Base-by-base conservation (phyloP, 441 rosid species). In the Iberis amara region DNA sequence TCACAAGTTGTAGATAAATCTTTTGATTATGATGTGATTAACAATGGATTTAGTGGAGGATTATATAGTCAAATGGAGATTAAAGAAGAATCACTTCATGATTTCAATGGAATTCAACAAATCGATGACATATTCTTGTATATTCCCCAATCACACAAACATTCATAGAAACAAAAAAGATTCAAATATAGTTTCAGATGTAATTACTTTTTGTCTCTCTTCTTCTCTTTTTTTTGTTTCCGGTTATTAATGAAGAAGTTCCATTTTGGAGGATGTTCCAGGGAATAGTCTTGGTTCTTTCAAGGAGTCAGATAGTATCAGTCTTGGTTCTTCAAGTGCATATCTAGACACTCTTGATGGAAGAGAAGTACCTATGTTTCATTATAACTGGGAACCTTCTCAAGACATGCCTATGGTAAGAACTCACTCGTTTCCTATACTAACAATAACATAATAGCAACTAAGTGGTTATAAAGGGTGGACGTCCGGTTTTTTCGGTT, bases 111-210 rank as follows among this genome's bases (percentile, higher is more conserved):
- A 53, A 73, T 77, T 36, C 81, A 78, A 47, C 82, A 78, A 42
- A 59, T 69, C 61, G 85, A 84, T 59, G 86, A 81, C 72, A 51
- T 76, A 40, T 85, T 78, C 94, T 58, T 81, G 96, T 88, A 48
- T 7, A 8, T 2, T 54, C 67, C 12, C 44, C 21, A 18, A 18
- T 18, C 21, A 18, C 10, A 14, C 72, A 47, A 45, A 11, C 52
- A 21, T 50, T 55, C 13, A 31, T n/a, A 8, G 6, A 3, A 2
- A 27, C 3, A 14, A 6, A 3, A 10, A 33, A 9, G 4, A 9
- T 33, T 33, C 11, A 9, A 18, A 10, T 33, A 33, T 33, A 33
- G 38, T 33, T 10, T 33, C 10, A 6, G 3, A 32, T 7, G 10
- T 32, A 32, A 32, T 32, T 32, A 6, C 10, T 31, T n/a, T 33